Percentiles rank a stretch among this genome's conserved stretches.
Conservation (phyloP, 495 filamentous ascomycete genomes). For the Aspergillus affinis region DNA sequence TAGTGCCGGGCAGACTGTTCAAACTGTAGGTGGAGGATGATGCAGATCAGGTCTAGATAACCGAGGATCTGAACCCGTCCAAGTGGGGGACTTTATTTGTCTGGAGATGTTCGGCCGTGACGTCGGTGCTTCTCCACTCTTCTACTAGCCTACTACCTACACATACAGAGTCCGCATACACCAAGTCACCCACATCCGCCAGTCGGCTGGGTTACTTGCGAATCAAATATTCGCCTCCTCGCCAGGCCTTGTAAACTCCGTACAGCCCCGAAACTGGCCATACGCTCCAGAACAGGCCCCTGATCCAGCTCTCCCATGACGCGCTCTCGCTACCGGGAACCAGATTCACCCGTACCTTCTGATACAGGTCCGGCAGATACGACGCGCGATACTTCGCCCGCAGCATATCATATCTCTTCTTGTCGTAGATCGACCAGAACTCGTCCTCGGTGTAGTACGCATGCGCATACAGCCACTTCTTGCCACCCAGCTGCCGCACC, state of each 20-base stretch:
- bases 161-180: not conserved
- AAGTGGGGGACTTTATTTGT: not conserved
- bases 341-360: slow-evolving; percentile 48
- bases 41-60: not conserved
- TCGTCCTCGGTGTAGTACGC: slow-evolving; percentile 54
- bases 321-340: not conserved
- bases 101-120: not conserved
- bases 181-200: not conserved
- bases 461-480: slow-evolving; percentile 60
- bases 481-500: slow-evolving; percentile 63
- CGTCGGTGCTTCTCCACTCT: not conserved
- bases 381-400: slow-evolving; percentile 50
- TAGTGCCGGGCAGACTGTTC: no score
- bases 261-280: slow-evolving; percentile 29
- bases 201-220: not conserved
- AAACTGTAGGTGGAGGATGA: no score
- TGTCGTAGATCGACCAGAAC: slow-evolving; percentile 56
- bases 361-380: slow-evolving; percentile 49
- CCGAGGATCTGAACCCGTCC: not conserved
- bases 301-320: slow-evolving; percentile 12
- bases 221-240: slow-evolving; percentile 26
- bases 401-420: slow-evolving; percentile 45
- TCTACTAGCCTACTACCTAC: not conserved
- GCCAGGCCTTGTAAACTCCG: slow-evolving; percentile 25
- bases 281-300: slow-evolving; percentile 20